Evolutionary conservation across 805 yeast species (phyloP).

Genomic region (Candida easanensis): DNA sequence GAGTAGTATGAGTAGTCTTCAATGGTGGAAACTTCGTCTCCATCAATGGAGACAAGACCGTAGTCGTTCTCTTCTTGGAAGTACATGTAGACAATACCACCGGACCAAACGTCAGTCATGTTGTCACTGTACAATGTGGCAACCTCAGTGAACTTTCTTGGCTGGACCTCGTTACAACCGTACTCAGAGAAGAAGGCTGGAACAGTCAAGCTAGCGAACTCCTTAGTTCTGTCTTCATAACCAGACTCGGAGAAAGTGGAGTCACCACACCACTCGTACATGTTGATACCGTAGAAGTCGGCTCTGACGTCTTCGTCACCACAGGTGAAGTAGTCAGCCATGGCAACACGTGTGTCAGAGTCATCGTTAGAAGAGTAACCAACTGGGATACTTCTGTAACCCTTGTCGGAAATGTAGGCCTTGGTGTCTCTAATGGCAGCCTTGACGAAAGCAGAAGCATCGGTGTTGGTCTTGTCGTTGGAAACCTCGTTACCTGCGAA

Average conservation of each 20-base stretch:
- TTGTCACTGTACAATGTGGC: conserved; percentile 57
- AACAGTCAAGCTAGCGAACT: conserved; percentile 61
- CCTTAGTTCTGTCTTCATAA: conserved; percentile 59
- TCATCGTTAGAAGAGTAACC: conserved; percentile 86
- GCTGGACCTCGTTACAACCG: conserved; percentile 69
- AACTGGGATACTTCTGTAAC: conserved; percentile 70
- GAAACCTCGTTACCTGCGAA: conserved; percentile 87
- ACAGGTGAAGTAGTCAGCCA: conserved; percentile 77
- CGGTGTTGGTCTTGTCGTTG: conserved; percentile 61
- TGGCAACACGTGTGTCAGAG: conserved; percentile 55
- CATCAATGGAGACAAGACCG: conserved; percentile 61
- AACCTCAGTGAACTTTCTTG: conserved; percentile 75
- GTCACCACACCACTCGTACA: conserved; percentile 86
- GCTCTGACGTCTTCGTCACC: conserved; percentile 63
- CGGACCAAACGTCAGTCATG: conserved; percentile 86
- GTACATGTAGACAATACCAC: conserved; percentile 88
- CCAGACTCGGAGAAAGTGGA: conserved; percentile 61
- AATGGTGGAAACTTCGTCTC: conserved; percentile 52
- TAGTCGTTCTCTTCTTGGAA: conserved; percentile 73
- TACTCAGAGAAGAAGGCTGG: conserved; percentile 82
- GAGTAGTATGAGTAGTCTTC: conserved; percentile 63
- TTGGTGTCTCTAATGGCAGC: conserved; percentile 81
- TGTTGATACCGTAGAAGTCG: conserved; percentile 84
- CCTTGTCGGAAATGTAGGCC: conserved; percentile 55
- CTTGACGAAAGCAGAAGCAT: conserved; percentile 77